These are phyloP conservation scores for Micromonas commoda DNA, from an alignment of 139 green algal species.

Conservation along the genomic window DNA sequence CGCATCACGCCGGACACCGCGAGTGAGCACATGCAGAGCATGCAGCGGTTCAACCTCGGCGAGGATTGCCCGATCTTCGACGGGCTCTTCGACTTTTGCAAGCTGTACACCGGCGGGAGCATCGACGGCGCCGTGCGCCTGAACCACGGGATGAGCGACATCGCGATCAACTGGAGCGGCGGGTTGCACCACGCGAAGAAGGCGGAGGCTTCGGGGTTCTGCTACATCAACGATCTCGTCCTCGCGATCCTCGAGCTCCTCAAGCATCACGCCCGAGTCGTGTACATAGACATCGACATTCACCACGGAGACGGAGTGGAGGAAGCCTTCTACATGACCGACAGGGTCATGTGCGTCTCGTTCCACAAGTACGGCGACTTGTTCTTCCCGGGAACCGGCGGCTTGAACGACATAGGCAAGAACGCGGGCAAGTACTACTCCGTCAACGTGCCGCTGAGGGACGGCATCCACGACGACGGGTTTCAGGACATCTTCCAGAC, in stretches of 20 bases:
- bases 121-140: slow-evolving; percentile 39
- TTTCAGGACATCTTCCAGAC: slow-evolving; percentile 79
- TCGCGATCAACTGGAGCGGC: slow-evolving; percentile 95
- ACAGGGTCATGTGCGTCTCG: slow-evolving; percentile 81
- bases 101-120: slow-evolving; percentile 73
- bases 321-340: slow-evolving; percentile 84
- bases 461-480: slow-evolving; percentile 64
- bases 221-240: slow-evolving; percentile 97
- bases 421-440: slow-evolving; percentile 57
- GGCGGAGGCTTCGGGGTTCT: slow-evolving; percentile 82
- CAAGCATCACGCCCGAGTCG: slow-evolving; percentile 75
- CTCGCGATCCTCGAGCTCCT: slow-evolving; percentile 95
- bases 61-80: slow-evolving; percentile 88
- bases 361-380: slow-evolving; percentile 89
- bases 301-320: slow-evolving; percentile 97
- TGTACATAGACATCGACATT: slow-evolving; percentile 75
- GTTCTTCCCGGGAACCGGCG: slow-evolving; percentile 76
- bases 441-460: slow-evolving; percentile 72
- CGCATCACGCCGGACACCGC: slow-evolving; percentile 62
- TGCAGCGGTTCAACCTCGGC: slow-evolving; percentile 69
- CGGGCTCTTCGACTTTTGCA: slow-evolving; percentile 71
- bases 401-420: slow-evolving; percentile 32
- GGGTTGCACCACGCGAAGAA: slow-evolving; percentile 98
- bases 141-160: slow-evolving; percentile 79
- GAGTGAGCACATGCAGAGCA: slow-evolving; percentile 40